phyloP scores from a whole-genome alignment of 805 yeast genomes.

The Myxozyma sirexii region DNA sequence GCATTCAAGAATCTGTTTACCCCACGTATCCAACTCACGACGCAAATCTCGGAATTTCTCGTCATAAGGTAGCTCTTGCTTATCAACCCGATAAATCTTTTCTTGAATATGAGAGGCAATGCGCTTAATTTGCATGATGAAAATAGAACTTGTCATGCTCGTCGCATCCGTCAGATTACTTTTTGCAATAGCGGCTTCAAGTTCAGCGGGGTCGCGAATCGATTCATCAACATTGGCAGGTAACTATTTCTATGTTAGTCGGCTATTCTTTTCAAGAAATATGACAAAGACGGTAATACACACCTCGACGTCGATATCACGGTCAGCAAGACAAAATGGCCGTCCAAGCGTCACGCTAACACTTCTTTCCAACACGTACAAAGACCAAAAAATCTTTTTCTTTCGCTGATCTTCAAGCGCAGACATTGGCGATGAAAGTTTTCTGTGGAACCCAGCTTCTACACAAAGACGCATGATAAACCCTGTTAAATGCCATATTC shows the following conservation, averaged over 20 bases:
- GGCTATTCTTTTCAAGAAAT: neutral
- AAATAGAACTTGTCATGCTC: slow-evolving; percentile 28
- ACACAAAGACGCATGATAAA: slow-evolving; percentile 30
- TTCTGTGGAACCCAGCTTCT: slow-evolving; percentile 32
- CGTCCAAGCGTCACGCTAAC: slow-evolving; percentile 31
- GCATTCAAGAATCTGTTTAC: slow-evolving; percentile 17
- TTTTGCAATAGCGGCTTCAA: slow-evolving; percentile 19
- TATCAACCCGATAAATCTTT: slow-evolving; percentile 31
- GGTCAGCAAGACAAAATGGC: slow-evolving; percentile 32
- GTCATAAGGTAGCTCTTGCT: slow-evolving; percentile 26
- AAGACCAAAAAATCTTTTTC: slow-evolving; percentile 28
- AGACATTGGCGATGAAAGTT: slow-evolving; percentile 6
- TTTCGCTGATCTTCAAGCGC: slow-evolving; percentile 29
- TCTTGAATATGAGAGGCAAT: slow-evolving; percentile 28
- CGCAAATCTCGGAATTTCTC: slow-evolving; percentile 20
- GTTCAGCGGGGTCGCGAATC: slow-evolving; percentile 26
- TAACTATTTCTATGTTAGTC: slow-evolving; percentile 4
- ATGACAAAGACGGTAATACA: neutral
- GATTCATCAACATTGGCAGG: slow-evolving; percentile 33
- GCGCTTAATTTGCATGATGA: slow-evolving; percentile 27
- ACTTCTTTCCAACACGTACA: slow-evolving; percentile 29
- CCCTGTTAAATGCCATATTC: slow-evolving; percentile 34
- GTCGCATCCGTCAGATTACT: slow-evolving; percentile 13
- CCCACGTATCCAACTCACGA: slow-evolving; percentile 28
- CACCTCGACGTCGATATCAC: slow-evolving; percentile 33